Evolutionary conservation across 208 protist species (phyloP).

Genomic region (Naegleria lovaniensis): DNA sequence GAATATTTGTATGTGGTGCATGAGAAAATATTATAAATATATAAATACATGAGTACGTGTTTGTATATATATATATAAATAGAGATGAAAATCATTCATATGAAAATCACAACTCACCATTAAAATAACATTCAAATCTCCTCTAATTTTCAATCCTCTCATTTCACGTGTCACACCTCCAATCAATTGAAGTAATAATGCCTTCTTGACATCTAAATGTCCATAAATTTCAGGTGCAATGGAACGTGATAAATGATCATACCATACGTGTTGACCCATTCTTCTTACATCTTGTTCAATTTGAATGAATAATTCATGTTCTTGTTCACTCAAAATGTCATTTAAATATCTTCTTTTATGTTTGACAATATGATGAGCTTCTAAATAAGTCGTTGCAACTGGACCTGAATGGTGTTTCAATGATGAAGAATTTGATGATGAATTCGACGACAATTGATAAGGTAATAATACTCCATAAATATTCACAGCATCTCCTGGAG

Average conservation of each 20-base stretch:
- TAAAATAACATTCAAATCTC: conserved; percentile 96
- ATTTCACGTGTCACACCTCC: conserved; percentile 35
- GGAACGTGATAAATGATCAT: conserved; percentile 80
- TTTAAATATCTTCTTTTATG: conserved; percentile 16
- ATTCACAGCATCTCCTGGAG: conserved; percentile 7
- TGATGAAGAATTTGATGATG: not conserved
- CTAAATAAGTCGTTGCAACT: conserved; percentile 20
- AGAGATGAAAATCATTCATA: no score
- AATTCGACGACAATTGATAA: not conserved
- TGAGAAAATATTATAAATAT: no score
- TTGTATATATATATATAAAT: no score
- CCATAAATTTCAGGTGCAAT: conserved; percentile 97
- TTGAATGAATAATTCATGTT: not conserved
- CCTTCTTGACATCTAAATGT: conserved; percentile 91
- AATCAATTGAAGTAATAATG: conserved; percentile 75
- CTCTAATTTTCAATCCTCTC: conserved; percentile 73
- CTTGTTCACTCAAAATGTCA: not conserved
- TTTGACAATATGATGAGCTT: not conserved
- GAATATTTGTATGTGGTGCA: no score
- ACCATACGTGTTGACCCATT: conserved; percentile 55
- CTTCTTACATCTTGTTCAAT: not conserved
- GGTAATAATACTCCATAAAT: conserved; percentile 15
- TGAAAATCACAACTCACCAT: conserved; percentile 68
- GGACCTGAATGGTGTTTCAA: not conserved
- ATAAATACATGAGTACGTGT: no score